Base-by-base conservation (phyloP, 2,329 filamentous ascomycete species). In the Trichoderma gracile region DNA sequence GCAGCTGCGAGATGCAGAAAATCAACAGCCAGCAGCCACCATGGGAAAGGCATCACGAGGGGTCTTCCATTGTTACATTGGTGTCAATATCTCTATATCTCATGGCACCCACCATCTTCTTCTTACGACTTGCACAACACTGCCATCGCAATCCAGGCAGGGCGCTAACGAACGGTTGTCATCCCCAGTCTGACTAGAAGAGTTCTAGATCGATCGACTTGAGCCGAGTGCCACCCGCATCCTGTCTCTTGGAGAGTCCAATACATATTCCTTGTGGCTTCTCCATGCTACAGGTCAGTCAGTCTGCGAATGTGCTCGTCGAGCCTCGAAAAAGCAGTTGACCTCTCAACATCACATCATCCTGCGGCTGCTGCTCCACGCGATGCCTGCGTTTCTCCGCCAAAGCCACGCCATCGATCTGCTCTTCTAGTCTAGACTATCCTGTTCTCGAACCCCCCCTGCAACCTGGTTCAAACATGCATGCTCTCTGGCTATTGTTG, bases 221-320 rank as follows among this genome's bases (percentile, higher is more conserved):
- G 61, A 57, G 19, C 61, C 53, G 61, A 63, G 52, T 45, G 53
- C 17, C 53, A 63, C 42, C 53, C 61, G 43, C 43, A 27, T 33
- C 30, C 23, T n/a, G 33, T 57, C 61, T 49, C n/a, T 8, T 43
- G 30, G 42, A 4, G 7, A 4, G 27, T 14, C 14, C 27, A 15
- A 1, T 8, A 27, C 7, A n/a, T 6, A 14, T 57, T 49, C 53
- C 61, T 57, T 50, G 61, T 63, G 53, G 57, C 52, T 9, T 15
- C 33, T 53, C 53, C 45, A 33, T 6, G 49, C 15, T 2, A 38
- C 30, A 27, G 27, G 4, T 27, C 27, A 33, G 30, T 38, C 10
- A 14, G 33, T 5, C 33, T 38, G 10, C 33, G 30, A 15, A 21
- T 19, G 55, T 10, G 45, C 23, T 42, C 38, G 52, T 43, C 8